Evolutionary conservation across 1,284 basidiomycete species (phyloP), one percentile per base, ranked within the genome.

Genomic region (Pisolithus thermaeus): DNA sequence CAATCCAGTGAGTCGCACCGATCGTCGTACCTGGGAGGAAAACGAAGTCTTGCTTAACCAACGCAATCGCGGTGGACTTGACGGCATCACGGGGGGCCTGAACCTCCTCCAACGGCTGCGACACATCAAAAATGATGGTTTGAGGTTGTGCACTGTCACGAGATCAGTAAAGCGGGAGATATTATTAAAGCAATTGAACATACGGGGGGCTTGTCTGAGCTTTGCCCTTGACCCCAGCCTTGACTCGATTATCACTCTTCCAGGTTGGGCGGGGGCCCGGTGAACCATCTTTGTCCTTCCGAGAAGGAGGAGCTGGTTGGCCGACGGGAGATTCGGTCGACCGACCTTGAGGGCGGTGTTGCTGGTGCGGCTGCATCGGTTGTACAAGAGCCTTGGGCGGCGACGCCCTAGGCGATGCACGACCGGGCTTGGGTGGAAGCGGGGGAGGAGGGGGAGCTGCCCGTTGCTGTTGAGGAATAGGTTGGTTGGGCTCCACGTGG

Each of bases 1-100:
- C 88, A 54, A 92, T 89, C 86, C 88, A 91, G 61, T 88, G 84
- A 6, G 87, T 90, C 9, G 87, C 88, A 9, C 88, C 89, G 51
- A 92, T 91, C 28, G 89, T 92, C 11, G 85, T 84, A 8, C 89
- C 89, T 48, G 85, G 85, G 48, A 89, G 70, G 71, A 90, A 91
- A 23, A 85, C 78, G 12, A 87, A 73, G 56, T 90, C 89, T 58
- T 91, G 86, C 65, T 83, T 86, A 61, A 91, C 87, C 40, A 90
- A 74, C 18, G 89, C 88, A 52, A 92, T 91, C 5, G 89, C 85
- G 1, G 88, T 90, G 14, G 84, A 87, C 64, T 88, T 87, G 59
- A 87, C 82, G 8, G 75, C 77, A 56, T 90, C 87, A 7, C 75
- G 77, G 47, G 80, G 74, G 7, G 87, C 84, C 60, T 87, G 84